Evolutionary conservation across 2,329 filamentous ascomycete genomes (phyloP).

Genomic region (Cercospora beticola): DNA sequence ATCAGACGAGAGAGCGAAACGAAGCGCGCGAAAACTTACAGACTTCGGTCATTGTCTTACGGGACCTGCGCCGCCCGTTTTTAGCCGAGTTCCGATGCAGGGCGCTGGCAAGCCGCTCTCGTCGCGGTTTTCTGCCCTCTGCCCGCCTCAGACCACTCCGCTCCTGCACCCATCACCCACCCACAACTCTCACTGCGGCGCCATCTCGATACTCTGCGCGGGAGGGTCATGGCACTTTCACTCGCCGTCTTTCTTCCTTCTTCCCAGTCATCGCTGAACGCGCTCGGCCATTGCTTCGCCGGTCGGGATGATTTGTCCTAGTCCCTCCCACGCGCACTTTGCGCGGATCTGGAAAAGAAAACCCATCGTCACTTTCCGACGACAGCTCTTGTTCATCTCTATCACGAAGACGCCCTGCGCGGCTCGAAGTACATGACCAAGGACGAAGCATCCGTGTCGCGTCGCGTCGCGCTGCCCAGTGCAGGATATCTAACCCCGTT

Average conservation of each 20-base stretch:
- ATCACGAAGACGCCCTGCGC: background rate
- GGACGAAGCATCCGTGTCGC: background rate
- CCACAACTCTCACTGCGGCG: background rate
- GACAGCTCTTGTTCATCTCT: background rate
- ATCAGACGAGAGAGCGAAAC: background rate
- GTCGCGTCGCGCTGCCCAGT: background rate
- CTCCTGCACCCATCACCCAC: background rate
- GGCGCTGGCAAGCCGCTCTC: background rate
- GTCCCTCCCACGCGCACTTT: background rate
- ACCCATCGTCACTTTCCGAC: background rate
- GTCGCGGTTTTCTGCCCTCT: background rate
- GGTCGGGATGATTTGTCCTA: background rate
- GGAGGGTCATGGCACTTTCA: background rate
- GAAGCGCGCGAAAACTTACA: background rate
- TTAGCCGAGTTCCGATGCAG: background rate
- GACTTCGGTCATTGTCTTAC: background rate
- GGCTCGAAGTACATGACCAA: background rate
- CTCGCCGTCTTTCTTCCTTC: background rate
- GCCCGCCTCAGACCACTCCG: background rate
- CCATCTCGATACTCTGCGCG: background rate
- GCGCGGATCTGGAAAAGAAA: conserved; percentile 6
- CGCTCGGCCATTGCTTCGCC: background rate
- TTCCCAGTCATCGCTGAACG: background rate
- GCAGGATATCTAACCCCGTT: background rate
- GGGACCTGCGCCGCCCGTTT: background rate